Evolutionary conservation across 768 basidiomycete genomes (phyloP).

Genomic region (Auricularia sp.): DNA sequence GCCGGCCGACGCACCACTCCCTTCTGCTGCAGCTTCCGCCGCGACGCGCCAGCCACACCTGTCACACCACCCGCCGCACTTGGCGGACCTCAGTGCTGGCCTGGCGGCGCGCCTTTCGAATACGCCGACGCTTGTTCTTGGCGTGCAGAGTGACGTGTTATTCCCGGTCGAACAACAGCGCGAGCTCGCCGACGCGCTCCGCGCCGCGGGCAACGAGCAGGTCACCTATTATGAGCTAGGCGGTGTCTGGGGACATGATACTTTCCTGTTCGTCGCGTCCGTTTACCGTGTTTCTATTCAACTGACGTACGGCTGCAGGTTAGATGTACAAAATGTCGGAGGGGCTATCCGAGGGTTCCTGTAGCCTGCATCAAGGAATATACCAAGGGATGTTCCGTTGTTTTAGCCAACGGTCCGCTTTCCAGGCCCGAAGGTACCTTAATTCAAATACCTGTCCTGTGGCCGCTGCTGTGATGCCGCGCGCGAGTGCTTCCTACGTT

Average conservation of each 20-base stretch:
- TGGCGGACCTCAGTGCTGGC: slow-evolving; percentile 69
- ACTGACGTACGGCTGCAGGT: slow-evolving; percentile 26
- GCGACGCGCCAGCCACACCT: slow-evolving; percentile 46
- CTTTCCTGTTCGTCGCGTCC: slow-evolving; percentile 63
- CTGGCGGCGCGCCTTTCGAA: slow-evolving; percentile 53
- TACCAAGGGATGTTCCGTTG: too few relatives aligned
- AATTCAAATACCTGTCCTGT: too few relatives aligned
- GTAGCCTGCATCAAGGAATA: slow-evolving; percentile 13
- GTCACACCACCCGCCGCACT: slow-evolving; percentile 60
- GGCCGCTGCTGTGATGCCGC: too few relatives aligned
- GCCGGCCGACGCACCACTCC: slow-evolving; percentile 14
- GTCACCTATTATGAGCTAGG: slow-evolving; percentile 97
- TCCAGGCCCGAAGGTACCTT: too few relatives aligned
- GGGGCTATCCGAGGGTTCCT: slow-evolving; percentile 88
- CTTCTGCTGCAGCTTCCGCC: slow-evolving; percentile 12
- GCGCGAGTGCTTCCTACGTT: too few relatives aligned
- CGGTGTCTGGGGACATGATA: slow-evolving; percentile 99
- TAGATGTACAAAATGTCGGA: slow-evolving; percentile 84
- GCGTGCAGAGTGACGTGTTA: slow-evolving; percentile 93
- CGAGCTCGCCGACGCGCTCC: slow-evolving; percentile 85
- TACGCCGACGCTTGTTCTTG: slow-evolving; percentile 79
- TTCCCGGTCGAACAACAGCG: slow-evolving; percentile 97
- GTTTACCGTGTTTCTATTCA: not conserved
- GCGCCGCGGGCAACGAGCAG: slow-evolving; percentile 76
- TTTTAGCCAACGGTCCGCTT: too few relatives aligned